A percentile compares a stretch with the other conserved stretches of the same genome.
Evolutionary conservation across 495 filamentous ascomycete species (phyloP).

Genomic region (Xylaria sp.): DNA sequence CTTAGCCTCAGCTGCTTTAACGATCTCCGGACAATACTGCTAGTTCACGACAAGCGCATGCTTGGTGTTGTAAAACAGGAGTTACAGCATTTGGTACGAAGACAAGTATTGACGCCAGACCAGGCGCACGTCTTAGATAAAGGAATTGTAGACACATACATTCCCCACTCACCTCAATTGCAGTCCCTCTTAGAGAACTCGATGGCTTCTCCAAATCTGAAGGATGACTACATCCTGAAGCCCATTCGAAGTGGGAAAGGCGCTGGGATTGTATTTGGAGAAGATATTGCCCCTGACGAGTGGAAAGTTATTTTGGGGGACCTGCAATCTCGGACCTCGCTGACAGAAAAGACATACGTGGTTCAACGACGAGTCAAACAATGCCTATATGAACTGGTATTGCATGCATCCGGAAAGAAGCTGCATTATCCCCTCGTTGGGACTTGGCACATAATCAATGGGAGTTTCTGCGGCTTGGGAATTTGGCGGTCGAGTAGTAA

Average conservation of each 20-base stretch:
- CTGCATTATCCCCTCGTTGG: constrained; percentile 27
- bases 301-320: constrained; percentile 11
- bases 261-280: constrained; percentile 53
- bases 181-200: constrained; percentile 15
- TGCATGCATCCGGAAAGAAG: constrained; percentile 24
- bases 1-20: constrained; percentile 48
- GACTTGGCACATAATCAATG: constrained; percentile 25
- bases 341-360: constrained; percentile 2
- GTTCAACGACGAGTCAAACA: constrained; percentile 23
- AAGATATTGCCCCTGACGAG: constrained; percentile 38
- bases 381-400: constrained; percentile 25
- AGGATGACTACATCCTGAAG: constrained; percentile 49
- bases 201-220: constrained; percentile 17
- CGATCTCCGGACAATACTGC: constrained; percentile 51
- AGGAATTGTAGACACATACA: constrained; percentile 31
- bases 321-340: neutral
- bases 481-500: constrained; percentile 25
- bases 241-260: constrained; percentile 49
- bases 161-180: constrained; percentile 37
- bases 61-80: constrained; percentile 51
- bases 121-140: constrained; percentile 40
- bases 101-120: constrained; percentile 34
- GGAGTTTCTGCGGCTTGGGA: constrained; percentile 19
- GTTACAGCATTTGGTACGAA: constrained; percentile 38
- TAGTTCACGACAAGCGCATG: constrained; percentile 57